Evolutionary conservation across 306 rosid species (phyloP).

Genomic region (Psophocarpus tetragonolobus): DNA sequence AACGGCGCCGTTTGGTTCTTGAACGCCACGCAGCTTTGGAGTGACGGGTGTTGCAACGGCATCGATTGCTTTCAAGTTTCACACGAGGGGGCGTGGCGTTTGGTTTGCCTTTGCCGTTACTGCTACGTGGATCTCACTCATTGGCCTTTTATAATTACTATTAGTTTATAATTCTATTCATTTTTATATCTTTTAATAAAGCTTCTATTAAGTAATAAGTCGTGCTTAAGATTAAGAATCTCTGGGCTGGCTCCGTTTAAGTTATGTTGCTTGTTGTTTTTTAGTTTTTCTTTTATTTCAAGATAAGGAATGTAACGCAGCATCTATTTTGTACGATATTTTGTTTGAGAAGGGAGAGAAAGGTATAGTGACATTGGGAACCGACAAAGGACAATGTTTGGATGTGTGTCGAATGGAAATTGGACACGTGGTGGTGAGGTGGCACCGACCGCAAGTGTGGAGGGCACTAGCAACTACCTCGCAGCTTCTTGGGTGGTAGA

Average conservation of each 20-base stretch:
- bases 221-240: not conserved
- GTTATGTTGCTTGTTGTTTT: not conserved
- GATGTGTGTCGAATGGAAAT: not conserved
- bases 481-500: slow-evolving; percentile 8
- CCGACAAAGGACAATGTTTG: not conserved
- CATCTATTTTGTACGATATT: not conserved
- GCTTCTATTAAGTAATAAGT: not conserved
- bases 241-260: not conserved
- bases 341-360: not conserved
- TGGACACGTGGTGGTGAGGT: not conserved
- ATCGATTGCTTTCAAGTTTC: not conserved
- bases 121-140: not conserved
- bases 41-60: slow-evolving; percentile 41
- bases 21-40: slow-evolving; percentile 30
- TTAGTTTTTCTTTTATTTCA: not conserved
- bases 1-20: slow-evolving; percentile 32
- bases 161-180: not conserved
- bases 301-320: not conserved
- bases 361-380: not conserved
- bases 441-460: not conserved
- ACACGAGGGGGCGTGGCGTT: slow-evolving; percentile 20
- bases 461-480: slow-evolving; percentile 11
- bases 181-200: not conserved
- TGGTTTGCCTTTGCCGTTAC: slow-evolving; percentile 40
- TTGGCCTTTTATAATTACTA: not conserved